Evolutionary conservation across 305 asterid genomes (phyloP), one percentile per base, ranked within the genome.

Genomic region (Lippia alba): DNA sequence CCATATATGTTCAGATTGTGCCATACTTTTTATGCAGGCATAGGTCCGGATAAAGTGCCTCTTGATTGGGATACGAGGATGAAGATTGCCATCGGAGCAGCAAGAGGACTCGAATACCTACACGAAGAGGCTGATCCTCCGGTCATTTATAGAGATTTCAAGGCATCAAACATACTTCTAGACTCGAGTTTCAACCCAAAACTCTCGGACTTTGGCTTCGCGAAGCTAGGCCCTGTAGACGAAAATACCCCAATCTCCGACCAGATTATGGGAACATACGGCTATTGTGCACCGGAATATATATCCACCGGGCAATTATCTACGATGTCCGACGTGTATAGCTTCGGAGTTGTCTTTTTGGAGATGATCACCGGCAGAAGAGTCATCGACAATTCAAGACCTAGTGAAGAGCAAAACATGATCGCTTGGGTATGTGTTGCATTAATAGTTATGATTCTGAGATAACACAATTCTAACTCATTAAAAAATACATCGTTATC

Each of bases 261-360:
- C 2, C 16, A 7, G 30, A 6, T 15, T 0, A 51, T 15, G 24
- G 56, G 56, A 16, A 51, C 56, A 4, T 51, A 15, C 16, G 56
- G 56, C 11, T 51, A 51, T 51, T 51, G 33, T 65, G 69, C 75
- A 84, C 89, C 3, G 76, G 41, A 65, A 87, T 82, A 67, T 71
- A 73, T 36, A 16, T n/a, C 18, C 0, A 16, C 10, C 18, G 56
- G 56, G 3, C 56, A 16, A 4, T 16, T 51, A 2, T n/a, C 56
- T 51, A 6, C 24, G 11, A 51, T n/a, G 24, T 15, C 30, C 10
- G 56, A 51, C 16, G 56, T 51, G 3, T 51, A 51, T 17, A 51
- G 24, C 8, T 51, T 51, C 16, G 56, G 56, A 4, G 56, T 51
- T 1, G 56, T 51, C 12, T 8, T 51, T 2, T 16, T 51, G 10